These are phyloP conservation scores for Phyllosticta capitalensis DNA, from an alignment of 2,329 filamentous ascomycete genomes.

Conservation along the genomic window DNA sequence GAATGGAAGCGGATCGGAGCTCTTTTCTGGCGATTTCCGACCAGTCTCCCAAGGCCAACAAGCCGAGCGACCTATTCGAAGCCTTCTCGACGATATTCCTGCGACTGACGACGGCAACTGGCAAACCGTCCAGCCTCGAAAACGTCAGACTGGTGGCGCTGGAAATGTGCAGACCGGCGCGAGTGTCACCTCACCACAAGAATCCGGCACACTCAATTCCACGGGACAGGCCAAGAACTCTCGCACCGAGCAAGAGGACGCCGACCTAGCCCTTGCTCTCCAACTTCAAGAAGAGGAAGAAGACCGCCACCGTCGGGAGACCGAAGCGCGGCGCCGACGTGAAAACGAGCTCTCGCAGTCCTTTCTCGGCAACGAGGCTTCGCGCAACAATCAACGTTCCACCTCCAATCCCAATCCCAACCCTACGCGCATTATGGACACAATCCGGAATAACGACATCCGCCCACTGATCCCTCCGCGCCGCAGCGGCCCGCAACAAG, in stretches of 20 bases:
- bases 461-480: slow-evolving; percentile 39
- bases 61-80: slow-evolving; percentile 20
- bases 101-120: slow-evolving; percentile 41
- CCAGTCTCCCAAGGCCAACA: slow-evolving; percentile 55
- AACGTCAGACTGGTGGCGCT: slow-evolving; percentile 13
- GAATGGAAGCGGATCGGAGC: slow-evolving; percentile 70
- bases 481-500: slow-evolving; percentile 15
- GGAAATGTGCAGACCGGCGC: slow-evolving; percentile 5
- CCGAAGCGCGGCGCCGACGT: slow-evolving; percentile 52
- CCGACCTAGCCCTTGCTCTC: slow-evolving; percentile 74
- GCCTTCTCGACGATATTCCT: slow-evolving; percentile 22
- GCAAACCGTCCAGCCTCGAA: slow-evolving; percentile 13
- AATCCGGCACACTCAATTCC: slow-evolving; percentile 17
- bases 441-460: slow-evolving; percentile 21
- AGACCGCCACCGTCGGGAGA: slow-evolving; percentile 53
- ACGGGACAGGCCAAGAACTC: not conserved
- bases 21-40: slow-evolving; percentile 84
- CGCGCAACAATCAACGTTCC: slow-evolving; percentile 2
- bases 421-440: slow-evolving; percentile 19
- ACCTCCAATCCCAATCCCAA: slow-evolving; percentile 17
- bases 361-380: slow-evolving; percentile 45
- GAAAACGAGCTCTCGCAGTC: slow-evolving; percentile 61
- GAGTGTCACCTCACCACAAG: slow-evolving; percentile 11
- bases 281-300: slow-evolving; percentile 95
- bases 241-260: slow-evolving; percentile 61